These are phyloP conservation scores for Saprolegnia parasitica DNA, from an alignment of 352 stramenopile genomes.

Conservation along the genomic window DNA sequence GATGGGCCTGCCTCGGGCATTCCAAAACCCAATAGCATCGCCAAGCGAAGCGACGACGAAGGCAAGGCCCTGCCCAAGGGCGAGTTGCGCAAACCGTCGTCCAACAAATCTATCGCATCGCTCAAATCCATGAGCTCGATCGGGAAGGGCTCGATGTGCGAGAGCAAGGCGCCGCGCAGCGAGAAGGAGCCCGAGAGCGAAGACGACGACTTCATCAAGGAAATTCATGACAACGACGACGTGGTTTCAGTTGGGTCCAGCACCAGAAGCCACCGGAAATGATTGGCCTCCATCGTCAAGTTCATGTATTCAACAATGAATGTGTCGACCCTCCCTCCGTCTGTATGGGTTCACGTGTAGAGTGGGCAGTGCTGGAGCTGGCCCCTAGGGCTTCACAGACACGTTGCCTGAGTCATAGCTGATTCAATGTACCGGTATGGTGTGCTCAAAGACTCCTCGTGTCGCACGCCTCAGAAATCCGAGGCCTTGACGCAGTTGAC, in stretches of 20 bases:
- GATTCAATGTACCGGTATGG: no score
- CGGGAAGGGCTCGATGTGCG: not conserved
- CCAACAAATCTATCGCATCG: not conserved
- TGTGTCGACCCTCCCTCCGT: no score
- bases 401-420: no score
- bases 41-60: not conserved
- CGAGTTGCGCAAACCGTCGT: not conserved
- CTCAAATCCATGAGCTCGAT: not conserved
- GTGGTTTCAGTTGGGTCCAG: not conserved
- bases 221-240: not conserved
- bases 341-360: no score
- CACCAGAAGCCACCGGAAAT: not conserved
- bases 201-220: conserved; percentile 4
- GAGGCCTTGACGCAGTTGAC: no score
- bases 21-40: not conserved
- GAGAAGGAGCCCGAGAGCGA: conserved; percentile 5
- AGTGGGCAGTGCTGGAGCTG: no score
- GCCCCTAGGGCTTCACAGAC: no score
- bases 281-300: no score
- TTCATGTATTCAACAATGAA: no score
- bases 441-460: no score
- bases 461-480: no score
- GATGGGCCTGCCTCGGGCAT: not conserved
- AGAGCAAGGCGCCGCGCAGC: not conserved
- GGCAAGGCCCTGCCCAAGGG: not conserved